Evolutionary conservation across 495 filamentous ascomycete genomes (phyloP), one percentile per base, ranked within the genome.

Genomic region (Sporormia fimetaria): DNA sequence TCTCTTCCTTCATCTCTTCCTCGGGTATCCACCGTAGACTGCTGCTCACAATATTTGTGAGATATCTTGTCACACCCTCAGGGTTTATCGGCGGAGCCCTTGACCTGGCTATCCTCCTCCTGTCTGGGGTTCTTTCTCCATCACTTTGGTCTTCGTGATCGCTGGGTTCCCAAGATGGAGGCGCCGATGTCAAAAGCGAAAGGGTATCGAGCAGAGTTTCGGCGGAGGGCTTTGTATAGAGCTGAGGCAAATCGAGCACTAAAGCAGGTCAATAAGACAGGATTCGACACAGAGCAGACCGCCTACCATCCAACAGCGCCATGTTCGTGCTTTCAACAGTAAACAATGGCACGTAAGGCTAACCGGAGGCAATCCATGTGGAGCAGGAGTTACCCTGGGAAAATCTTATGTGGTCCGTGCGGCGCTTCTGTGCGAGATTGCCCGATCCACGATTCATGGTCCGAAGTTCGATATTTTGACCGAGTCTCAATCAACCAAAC

Each of bases 21-120:
- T 73, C 70, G 2, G 73, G 58, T 7, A 96, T 66, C 88, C 90
- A 96, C 17, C 63, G 47, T 2, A 96, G 63, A 6, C 68, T 62
- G 49, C 74, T 88, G 17, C 78, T 69, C 52, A 95, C 75, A 52
- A 96, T 78, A 33, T 67, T 65, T 8, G 81, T 83, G 6, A 96
- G 66, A 56, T 90, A 94, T 17, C 43, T 31, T 14, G 64, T 53
- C 4, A 65, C 40, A 30, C 62, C 63, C 35, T 60, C 54, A 7
- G 53, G 56, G 21, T 52, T 50, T 25, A 62, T 44, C 34, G 57
- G 44, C 14, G 31, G 24, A n/a, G n/a, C 14, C 14, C 29, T 20
- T 9, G 33, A 17, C 17, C 21, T 36, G 3, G 14, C 14, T 4
- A 12, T 30, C n/a, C 25, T 32, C 16, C 10, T 32, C 39, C 38